phyloP scores from a whole-genome alignment of 495 filamentous ascomycete species.

The Penicillium ochrochloron region DNA sequence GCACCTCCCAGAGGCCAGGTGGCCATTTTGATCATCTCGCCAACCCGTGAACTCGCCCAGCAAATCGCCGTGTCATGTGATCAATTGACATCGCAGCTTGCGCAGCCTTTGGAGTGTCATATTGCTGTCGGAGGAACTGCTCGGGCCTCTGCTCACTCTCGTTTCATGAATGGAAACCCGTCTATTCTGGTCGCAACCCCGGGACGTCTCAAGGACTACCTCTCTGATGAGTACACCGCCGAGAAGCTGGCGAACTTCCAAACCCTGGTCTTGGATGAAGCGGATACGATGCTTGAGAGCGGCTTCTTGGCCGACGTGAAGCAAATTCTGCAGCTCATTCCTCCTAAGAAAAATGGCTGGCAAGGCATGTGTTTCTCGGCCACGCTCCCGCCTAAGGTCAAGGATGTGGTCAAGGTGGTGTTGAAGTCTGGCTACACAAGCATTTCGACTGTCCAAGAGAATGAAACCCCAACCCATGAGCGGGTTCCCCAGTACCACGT shows the following conservation, averaged over 20 bases:
- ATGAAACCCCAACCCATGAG: constrained; percentile 64
- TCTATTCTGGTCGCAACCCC: constrained; percentile 66
- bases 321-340: constrained; percentile 60
- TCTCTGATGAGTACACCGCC: constrained; percentile 50
- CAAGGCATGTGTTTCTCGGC: constrained; percentile 77
- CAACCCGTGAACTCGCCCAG: constrained; percentile 67
- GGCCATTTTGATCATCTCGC: constrained; percentile 66
- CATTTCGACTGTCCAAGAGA: constrained; percentile 65
- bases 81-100: constrained; percentile 50
- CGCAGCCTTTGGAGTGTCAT: constrained; percentile 49
- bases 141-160: constrained; percentile 46
- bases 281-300: constrained; percentile 66
- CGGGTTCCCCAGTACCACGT: constrained; percentile 65
- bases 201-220: constrained; percentile 65
- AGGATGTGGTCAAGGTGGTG: constrained; percentile 62
- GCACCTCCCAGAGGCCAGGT: constrained; percentile 50
- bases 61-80: constrained; percentile 67
- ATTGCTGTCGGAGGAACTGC: constrained; percentile 59
- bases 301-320: constrained; percentile 64
- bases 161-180: constrained; percentile 54
- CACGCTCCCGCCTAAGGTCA: constrained; percentile 66
- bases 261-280: constrained; percentile 69
- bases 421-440: constrained; percentile 59
- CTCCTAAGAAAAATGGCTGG: constrained; percentile 63
- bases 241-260: constrained; percentile 53